A percentile compares a stretch with the other conserved stretches of the same genome.
phyloP scores from a whole-genome alignment of 768 basidiomycete species.

The Termitomyces sp. region DNA sequence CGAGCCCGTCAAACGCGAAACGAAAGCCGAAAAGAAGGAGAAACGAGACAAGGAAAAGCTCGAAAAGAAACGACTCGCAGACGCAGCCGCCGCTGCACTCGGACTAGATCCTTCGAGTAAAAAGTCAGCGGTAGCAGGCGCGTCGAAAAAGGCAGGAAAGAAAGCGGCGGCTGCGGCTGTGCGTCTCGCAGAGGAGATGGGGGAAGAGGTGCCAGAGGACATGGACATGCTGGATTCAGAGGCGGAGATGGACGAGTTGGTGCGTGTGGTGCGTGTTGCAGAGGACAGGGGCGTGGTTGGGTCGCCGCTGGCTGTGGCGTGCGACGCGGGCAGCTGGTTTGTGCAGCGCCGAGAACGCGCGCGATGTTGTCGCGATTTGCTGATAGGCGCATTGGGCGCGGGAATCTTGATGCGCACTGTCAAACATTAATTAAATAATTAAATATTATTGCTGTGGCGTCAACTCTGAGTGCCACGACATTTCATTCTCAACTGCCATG shows the following conservation, averaged over 20 bases:
- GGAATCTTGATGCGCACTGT: slow-evolving; percentile 28
- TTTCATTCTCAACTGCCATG: background rate
- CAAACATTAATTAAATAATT: background rate
- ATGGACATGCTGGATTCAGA: slow-evolving; percentile 82
- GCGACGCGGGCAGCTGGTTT: slow-evolving; percentile 78
- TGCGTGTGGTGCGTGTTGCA: slow-evolving; percentile 56
- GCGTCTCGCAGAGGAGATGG: slow-evolving; percentile 44
- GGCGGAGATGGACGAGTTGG: slow-evolving; percentile 74
- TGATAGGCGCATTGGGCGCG: slow-evolving; percentile 50
- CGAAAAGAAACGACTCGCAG: slow-evolving; percentile 74
- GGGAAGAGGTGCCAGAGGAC: slow-evolving; percentile 65
- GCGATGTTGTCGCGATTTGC: slow-evolving; percentile 53
- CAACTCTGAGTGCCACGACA: no score
- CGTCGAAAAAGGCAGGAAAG: slow-evolving; percentile 61
- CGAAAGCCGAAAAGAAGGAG: slow-evolving; percentile 85
- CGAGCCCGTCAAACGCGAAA: slow-evolving; percentile 82
- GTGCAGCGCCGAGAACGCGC: slow-evolving; percentile 70
- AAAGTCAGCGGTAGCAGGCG: slow-evolving; percentile 36
- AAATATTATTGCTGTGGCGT: no score
- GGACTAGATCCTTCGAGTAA: slow-evolving; percentile 45
- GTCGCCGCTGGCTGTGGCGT: slow-evolving; percentile 67
- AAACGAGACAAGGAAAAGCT: slow-evolving; percentile 77
- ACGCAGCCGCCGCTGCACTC: slow-evolving; percentile 63
- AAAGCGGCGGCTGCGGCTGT: slow-evolving; percentile 47
- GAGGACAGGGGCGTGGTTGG: slow-evolving; percentile 56